phyloP scores from a whole-genome alignment of 23 red algal genomes.

The Gracilariopsis chorda region DNA sequence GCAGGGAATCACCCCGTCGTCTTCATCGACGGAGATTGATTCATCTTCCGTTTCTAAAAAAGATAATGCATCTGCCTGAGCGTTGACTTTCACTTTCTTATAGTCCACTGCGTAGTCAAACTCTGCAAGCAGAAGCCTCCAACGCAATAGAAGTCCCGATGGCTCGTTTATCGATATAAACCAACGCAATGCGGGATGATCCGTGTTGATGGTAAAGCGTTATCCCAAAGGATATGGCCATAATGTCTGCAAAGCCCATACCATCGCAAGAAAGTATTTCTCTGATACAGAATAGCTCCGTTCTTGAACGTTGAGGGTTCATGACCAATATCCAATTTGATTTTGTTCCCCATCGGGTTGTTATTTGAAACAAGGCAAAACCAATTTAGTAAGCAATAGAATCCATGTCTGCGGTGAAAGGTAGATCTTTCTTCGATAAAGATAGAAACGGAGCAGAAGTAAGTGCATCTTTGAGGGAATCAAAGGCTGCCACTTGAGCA shows the following conservation, averaged over 20 bases:
- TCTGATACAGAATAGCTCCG: background rate
- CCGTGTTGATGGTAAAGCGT: background rate
- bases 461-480: background rate
- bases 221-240: background rate
- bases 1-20: too few species aligned
- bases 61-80: background rate
- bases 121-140: background rate
- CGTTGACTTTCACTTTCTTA: background rate
- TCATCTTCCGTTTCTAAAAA: too few species aligned
- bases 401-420: background rate
- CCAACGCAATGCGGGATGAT: background rate
- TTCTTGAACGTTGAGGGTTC: background rate
- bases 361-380: background rate
- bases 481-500: background rate
- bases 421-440: background rate
- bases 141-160: background rate
- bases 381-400: slow-evolving; percentile 1
- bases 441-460: background rate
- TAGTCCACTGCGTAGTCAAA: background rate
- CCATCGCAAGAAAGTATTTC: background rate
- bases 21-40: too few species aligned
- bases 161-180: background rate
- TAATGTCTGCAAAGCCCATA: background rate
- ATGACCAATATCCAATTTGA: background rate
- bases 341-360: background rate